These are phyloP conservation scores for Phytopythium mirpurense DNA, from an alignment of 352 stramenopile genomes.

Conservation along the genomic window DNA sequence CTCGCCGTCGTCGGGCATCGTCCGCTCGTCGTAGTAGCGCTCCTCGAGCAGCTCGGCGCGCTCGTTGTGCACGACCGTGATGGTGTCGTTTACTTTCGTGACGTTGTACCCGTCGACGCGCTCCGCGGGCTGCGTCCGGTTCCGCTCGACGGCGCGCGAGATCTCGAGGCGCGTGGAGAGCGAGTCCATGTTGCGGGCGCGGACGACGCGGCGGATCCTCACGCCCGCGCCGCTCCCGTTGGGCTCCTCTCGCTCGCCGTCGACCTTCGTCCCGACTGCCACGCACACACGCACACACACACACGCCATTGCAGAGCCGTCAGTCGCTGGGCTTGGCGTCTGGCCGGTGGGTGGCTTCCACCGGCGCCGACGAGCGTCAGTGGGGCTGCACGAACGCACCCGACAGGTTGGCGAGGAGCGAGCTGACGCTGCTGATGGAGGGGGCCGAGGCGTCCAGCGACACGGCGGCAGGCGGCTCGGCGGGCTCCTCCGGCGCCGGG, in stretches of 20 bases:
- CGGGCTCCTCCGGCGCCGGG: constrained; percentile 14
- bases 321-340: background rate
- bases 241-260: constrained; percentile 49
- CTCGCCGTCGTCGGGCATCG: constrained; percentile 59
- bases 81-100: constrained; percentile 60
- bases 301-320: background rate
- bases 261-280: constrained; percentile 26
- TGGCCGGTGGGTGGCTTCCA: too few species aligned
- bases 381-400: constrained; percentile 17
- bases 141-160: constrained; percentile 60
- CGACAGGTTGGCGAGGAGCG: constrained; percentile 56
- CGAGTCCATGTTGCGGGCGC: constrained; percentile 70
- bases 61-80: constrained; percentile 68
- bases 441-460: constrained; percentile 30
- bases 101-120: constrained; percentile 68
- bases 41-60: constrained; percentile 52
- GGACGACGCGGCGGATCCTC: constrained; percentile 41
- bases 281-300: too few species aligned
- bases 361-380: too few species aligned
- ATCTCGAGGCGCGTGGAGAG: constrained; percentile 67
- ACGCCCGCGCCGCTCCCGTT: constrained; percentile 62
- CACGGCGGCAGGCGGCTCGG: constrained; percentile 38
- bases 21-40: constrained; percentile 59
- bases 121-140: constrained; percentile 46
- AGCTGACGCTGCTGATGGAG: constrained; percentile 46